Percentiles rank a stretch among this genome's conserved stretches.
Evolutionary conservation across 148 eudicot species (phyloP).

Genomic region (Nyssa sinensis): DNA sequence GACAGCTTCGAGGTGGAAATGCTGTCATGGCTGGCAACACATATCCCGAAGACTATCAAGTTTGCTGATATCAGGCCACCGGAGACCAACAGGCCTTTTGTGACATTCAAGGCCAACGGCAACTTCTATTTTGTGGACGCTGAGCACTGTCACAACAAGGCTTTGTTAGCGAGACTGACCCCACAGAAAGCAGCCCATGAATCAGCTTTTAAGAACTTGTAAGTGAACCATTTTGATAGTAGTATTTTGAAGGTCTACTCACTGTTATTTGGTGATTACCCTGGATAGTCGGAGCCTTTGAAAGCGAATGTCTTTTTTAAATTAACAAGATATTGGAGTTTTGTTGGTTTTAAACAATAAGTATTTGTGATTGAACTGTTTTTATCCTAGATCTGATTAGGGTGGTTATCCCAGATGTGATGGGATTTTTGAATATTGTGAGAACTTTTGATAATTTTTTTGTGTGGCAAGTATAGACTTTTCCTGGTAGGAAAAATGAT

Average conservation of each 20-base stretch:
- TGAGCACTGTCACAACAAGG: conserved; percentile 87
- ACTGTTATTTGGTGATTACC: not conserved
- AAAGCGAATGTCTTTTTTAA: not conserved
- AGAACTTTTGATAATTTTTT: too few species aligned
- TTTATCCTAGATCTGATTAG: not conserved
- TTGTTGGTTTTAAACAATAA: not conserved
- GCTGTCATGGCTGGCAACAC: conserved; percentile 89
- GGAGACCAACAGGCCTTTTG: conserved; percentile 82
- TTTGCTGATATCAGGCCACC: conserved; percentile 72
- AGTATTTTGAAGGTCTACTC: not conserved
- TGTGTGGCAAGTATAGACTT: too few species aligned
- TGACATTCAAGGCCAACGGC: conserved; percentile 78
- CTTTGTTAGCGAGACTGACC: conserved; percentile 76
- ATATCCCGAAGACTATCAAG: conserved; percentile 54
- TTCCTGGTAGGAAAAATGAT: too few species aligned
- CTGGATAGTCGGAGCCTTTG: not conserved
- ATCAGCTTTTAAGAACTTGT: conserved; percentile 81
- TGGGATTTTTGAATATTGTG: too few species aligned
- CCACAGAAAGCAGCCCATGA: conserved; percentile 57
- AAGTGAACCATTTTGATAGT: conserved; percentile 10
- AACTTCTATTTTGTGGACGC: conserved; percentile 73
- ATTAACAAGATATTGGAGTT: not conserved
- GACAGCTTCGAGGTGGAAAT: conserved; percentile 89
- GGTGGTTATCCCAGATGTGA: too few species aligned
- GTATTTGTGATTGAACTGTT: not conserved